phyloP scores from a whole-genome alignment of 169 alveolate genomes.

The Eimeria zaria region DNA sequence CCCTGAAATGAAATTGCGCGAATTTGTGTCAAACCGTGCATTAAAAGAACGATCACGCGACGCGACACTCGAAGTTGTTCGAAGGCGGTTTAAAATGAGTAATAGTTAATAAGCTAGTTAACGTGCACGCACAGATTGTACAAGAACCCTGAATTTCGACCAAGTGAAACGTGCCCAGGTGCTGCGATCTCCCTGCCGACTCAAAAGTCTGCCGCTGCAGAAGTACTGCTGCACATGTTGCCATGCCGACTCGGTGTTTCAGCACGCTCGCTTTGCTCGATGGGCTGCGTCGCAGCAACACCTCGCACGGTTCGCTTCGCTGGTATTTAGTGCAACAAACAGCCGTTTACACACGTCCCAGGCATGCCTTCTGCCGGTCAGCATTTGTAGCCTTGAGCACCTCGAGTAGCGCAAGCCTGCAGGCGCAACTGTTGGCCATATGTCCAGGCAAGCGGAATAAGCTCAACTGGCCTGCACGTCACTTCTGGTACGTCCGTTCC shows the following conservation, averaged over 20 bases:
- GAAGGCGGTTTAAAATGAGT: slow-evolving; percentile 2
- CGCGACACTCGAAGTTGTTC: neutral
- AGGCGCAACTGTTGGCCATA: neutral
- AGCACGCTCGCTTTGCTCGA: slow-evolving; percentile 9
- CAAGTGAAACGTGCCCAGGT: neutral
- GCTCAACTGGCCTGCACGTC: neutral
- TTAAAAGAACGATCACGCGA: neutral
- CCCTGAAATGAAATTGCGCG: neutral
- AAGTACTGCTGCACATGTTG: neutral
- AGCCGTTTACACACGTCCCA: neutral
- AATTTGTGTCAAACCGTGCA: neutral
- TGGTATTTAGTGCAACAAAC: neutral
- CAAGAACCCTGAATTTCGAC: neutral
- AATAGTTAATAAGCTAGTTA: neutral
- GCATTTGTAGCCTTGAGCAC: neutral
- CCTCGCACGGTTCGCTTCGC: neutral
- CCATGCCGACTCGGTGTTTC: neutral
- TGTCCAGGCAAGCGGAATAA: neutral
- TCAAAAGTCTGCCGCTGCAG: slow-evolving; percentile 1
- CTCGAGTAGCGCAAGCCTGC: neutral
- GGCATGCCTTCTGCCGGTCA: neutral
- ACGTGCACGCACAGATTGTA: slow-evolving; percentile 23
- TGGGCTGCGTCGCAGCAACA: neutral
- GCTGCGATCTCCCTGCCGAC: neutral
- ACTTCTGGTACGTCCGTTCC: neutral